Conservation (phyloP, 805 yeast genomes). For the Monosporozyma solicola region DNA sequence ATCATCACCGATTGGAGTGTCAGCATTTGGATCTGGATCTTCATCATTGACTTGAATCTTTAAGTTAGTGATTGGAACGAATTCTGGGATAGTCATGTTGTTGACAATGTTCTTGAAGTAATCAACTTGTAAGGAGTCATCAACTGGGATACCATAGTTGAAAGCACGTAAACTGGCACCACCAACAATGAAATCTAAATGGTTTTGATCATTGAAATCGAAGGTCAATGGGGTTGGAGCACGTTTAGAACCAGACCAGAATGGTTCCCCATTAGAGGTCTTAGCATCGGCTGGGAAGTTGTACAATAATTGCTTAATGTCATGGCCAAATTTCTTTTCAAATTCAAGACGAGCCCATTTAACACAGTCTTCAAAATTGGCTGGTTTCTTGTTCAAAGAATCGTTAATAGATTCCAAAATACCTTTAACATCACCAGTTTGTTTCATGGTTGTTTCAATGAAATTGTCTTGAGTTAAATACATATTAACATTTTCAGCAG, state of each 20-base stretch:
- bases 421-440: slow-evolving; percentile 84
- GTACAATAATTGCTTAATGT: slow-evolving; percentile 79
- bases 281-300: slow-evolving; percentile 93
- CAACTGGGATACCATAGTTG: slow-evolving; percentile 83
- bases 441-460: slow-evolving; percentile 85
- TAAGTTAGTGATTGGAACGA: slow-evolving; percentile 65
- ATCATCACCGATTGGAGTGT: slow-evolving; percentile 46
- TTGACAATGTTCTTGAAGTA: slow-evolving; percentile 47
- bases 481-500: slow-evolving; percentile 89
- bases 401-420: slow-evolving; percentile 72
- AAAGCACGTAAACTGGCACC: slow-evolving; percentile 89
- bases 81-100: slow-evolving; percentile 46
- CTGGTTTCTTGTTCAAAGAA: slow-evolving; percentile 73
- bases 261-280: slow-evolving; percentile 83
- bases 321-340: slow-evolving; percentile 75
- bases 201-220: slow-evolving; percentile 67
- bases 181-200: slow-evolving; percentile 72
- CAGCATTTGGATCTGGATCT: slow-evolving; percentile 80
- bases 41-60: slow-evolving; percentile 77
- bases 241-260: slow-evolving; percentile 97
- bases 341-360: slow-evolving; percentile 91
- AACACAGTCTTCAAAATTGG: slow-evolving; percentile 86
- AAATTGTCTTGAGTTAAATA: slow-evolving; percentile 87
- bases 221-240: slow-evolving; percentile 84
- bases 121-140: slow-evolving; percentile 38